phyloP scores from a whole-genome alignment of 2,329 filamentous ascomycete species.

The Sclerotiophoma versabilis region DNA sequence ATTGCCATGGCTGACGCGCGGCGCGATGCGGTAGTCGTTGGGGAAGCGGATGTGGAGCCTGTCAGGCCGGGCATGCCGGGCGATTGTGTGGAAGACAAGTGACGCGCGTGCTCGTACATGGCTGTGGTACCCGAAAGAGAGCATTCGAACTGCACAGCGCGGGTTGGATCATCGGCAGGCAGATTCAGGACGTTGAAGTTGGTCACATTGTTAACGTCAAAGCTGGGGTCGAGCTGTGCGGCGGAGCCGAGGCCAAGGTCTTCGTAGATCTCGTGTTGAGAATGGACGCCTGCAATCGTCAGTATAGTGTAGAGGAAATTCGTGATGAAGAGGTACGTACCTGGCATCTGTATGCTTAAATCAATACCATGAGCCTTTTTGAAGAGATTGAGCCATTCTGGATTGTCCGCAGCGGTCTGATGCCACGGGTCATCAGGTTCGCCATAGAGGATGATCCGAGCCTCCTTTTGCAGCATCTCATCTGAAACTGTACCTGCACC shows the following conservation, averaged over 20 bases:
- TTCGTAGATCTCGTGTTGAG: slow-evolving; percentile 41
- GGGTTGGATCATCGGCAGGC: slow-evolving; percentile 18
- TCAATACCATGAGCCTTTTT: slow-evolving; percentile 57
- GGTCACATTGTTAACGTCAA: slow-evolving; percentile 31
- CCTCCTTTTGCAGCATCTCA: slow-evolving; percentile 57
- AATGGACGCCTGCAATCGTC: slow-evolving; percentile 14
- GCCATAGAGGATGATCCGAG: slow-evolving; percentile 57
- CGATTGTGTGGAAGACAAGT: slow-evolving; percentile 24
- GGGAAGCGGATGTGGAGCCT: slow-evolving; percentile 24
- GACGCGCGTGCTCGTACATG: slow-evolving; percentile 22
- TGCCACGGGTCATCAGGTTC: slow-evolving; percentile 58
- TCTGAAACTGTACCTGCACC: slow-evolving; percentile 53
- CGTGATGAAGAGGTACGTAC: slow-evolving; percentile 10
- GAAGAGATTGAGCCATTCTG: slow-evolving; percentile 58
- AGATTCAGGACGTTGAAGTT: slow-evolving; percentile 26
- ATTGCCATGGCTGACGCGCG: slow-evolving; percentile 20
- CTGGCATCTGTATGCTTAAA: slow-evolving; percentile 7
- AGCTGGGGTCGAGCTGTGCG: slow-evolving; percentile 38
- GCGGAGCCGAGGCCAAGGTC: slow-evolving; percentile 40
- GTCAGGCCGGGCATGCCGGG: slow-evolving; percentile 26
- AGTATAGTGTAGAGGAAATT: background rate
- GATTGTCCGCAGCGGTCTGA: slow-evolving; percentile 49
- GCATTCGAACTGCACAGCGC: slow-evolving; percentile 34
- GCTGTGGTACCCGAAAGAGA: slow-evolving; percentile 33
- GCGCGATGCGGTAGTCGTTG: slow-evolving; percentile 24